Evolutionary conservation across 257 asterid genomes (phyloP).

Genomic region (Forsythia suspensa): DNA sequence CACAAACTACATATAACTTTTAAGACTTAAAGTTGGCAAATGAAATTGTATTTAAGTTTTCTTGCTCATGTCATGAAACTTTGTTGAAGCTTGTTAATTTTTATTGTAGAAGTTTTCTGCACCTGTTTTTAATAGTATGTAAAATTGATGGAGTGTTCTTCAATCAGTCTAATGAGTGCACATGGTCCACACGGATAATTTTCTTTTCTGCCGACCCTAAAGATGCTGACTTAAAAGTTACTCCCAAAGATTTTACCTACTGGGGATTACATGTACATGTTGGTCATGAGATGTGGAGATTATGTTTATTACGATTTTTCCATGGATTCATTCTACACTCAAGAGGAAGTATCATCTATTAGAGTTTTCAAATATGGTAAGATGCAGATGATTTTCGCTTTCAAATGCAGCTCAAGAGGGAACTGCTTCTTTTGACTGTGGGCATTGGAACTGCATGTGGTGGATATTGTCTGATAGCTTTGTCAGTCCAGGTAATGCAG

Average conservation of each 20-base stretch:
- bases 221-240: background rate
- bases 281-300: background rate
- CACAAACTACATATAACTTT: background rate
- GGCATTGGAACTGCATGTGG: constrained; percentile 85
- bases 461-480: constrained; percentile 82
- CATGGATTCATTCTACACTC: background rate
- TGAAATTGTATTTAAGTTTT: background rate
- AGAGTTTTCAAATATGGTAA: constrained; percentile 8
- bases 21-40: background rate
- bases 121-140: background rate
- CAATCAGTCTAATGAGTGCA: background rate
- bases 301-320: background rate
- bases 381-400: constrained; percentile 37
- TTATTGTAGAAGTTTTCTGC: background rate
- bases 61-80: background rate
- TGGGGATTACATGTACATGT: background rate
- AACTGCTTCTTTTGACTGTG: constrained; percentile 73
- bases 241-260: background rate
- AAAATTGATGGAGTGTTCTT: background rate
- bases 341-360: background rate
- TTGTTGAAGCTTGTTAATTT: background rate
- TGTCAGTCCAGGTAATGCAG: constrained; percentile 70
- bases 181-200: background rate
- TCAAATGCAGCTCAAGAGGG: constrained; percentile 83
- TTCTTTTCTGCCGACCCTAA: background rate